Evolutionary conservation across 2,329 filamentous ascomycete species (phyloP).

Genomic region (Zymoseptoria passerinii): DNA sequence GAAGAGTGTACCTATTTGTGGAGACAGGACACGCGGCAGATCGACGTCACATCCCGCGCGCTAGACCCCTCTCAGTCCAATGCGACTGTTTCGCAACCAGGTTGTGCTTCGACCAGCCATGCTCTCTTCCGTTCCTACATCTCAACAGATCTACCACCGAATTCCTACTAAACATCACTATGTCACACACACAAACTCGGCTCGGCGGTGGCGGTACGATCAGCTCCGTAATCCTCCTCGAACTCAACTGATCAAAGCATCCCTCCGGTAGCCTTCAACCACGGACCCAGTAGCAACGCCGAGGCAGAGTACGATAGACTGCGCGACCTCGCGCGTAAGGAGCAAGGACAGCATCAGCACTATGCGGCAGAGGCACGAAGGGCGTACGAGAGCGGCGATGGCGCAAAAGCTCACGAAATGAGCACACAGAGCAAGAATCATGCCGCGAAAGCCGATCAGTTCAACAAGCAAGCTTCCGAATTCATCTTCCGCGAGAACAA

Average conservation of each 20-base stretch:
- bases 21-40: background rate
- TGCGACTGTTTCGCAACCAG: background rate
- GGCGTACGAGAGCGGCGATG: conserved; percentile 77
- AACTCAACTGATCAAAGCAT: conserved; percentile 10
- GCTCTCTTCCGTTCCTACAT: background rate
- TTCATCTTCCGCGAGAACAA: conserved; percentile 97
- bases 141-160: background rate
- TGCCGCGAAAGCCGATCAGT: conserved; percentile 73
- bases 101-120: background rate
- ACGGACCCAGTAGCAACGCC: conserved; percentile 55
- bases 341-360: conserved; percentile 66
- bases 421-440: conserved; percentile 80
- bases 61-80: background rate
- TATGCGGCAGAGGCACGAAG: conserved; percentile 61
- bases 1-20: too few species aligned
- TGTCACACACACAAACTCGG: conserved; percentile 15
- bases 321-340: conserved; percentile 70
- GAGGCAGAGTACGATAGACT: conserved; percentile 91
- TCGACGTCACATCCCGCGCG: background rate
- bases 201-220: conserved; percentile 14
- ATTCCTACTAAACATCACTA: conserved; percentile 1
- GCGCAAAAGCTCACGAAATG: conserved; percentile 71
- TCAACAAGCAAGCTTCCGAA: conserved; percentile 84
- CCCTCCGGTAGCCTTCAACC: conserved; percentile 60
- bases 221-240: conserved; percentile 2